Base-by-base conservation (phyloP, 179 eudicot genomes). In the Monotropa hypopitys region DNA sequence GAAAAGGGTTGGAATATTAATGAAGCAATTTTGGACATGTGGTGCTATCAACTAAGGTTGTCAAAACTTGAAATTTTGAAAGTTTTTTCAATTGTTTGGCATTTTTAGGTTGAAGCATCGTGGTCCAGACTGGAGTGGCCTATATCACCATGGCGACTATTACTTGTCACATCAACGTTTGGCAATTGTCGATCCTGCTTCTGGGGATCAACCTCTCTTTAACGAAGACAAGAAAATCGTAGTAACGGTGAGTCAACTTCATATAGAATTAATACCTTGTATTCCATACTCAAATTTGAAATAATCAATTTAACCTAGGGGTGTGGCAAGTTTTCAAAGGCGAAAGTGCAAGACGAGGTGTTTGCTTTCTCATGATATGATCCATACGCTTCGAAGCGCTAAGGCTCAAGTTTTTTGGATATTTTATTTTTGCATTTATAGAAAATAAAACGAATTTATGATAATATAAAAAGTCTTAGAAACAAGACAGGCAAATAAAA, bases 41-140 rank as follows among this genome's bases (percentile, higher is more conserved):
- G 40, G 68, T 20, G 11, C 3, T 63, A 32, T 32, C 20, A 62
- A 63, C 13, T 32, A 63, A 5, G 42, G 45, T 35, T 2, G 45
- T 12, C 43, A 13, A 15, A 32, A 13, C 13, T 63, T 49, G 11
- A 23, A 33, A 42, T 38, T 15, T 66, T 67, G 26, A 35, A 30
- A 1, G 45, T 26, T 10, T 10, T 4, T 28, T 42, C 11, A 23
- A 7, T 4, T 4, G 35, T 43, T 42, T 26, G 43, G 11, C 4
- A 21, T 46, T 46, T 18, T 23, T 81, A 96, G 99, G 88, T 85
- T 96, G 88, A 92, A 89, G 30, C 99, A 96, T 75, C 88, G 99
- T 77, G 99, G 99, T 70, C 99, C 99, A 74, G 99, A 93, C 73
- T 96, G 99, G 99, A 93, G 98, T 78, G 99, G 99, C 61, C 50